Percentiles rank a stretch among this genome's conserved stretches.
These are phyloP conservation scores for Aureoboletus auriporus DNA, from an alignment of 768 basidiomycete species.

Conservation along the genomic window DNA sequence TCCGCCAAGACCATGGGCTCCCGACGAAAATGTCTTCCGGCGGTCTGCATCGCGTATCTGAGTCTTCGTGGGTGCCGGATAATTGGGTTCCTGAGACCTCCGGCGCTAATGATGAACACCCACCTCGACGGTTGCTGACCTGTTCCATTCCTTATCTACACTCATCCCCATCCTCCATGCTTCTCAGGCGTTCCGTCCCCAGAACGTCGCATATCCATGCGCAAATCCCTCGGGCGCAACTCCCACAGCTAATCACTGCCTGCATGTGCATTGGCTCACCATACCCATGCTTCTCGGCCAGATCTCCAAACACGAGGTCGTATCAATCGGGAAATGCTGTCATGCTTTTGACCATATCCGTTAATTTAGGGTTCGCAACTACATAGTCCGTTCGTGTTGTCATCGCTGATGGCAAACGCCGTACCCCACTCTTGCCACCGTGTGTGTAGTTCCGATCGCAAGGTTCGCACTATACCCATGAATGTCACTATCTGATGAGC, in stretches of 20 bases:
- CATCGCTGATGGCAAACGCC: conserved; percentile 18
- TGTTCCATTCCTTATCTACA: conserved; percentile 1
- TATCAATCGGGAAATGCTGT: conserved; percentile 24
- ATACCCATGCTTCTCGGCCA: conserved; percentile 15
- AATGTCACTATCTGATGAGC: conserved; percentile 15
- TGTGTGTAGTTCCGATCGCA: conserved; percentile 7
- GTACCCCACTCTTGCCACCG: conserved; percentile 16
- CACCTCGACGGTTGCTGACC: conserved; percentile 18
- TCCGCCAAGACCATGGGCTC: background rate
- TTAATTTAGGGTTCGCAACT: conserved; percentile 27
- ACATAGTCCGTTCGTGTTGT: conserved; percentile 5
- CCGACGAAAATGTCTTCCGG: background rate
- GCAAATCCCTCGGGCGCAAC: conserved; percentile 17
- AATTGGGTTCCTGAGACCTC: conserved; percentile 4
- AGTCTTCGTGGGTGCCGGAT: conserved; percentile 7
- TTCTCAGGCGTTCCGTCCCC: conserved; percentile 7
- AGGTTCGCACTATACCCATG: conserved; percentile 13
- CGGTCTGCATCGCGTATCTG: background rate
- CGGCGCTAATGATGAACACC: conserved; percentile 5
- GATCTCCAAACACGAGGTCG: conserved; percentile 21
- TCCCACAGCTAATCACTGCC: conserved; percentile 13
- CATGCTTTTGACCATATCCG: conserved; percentile 26
- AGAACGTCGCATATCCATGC: conserved; percentile 4
- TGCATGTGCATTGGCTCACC: conserved; percentile 7
- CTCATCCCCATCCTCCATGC: conserved; percentile 5